Evolutionary conservation across 208 protist species (phyloP).

Genomic region (Wallacemonas sp.): DNA sequence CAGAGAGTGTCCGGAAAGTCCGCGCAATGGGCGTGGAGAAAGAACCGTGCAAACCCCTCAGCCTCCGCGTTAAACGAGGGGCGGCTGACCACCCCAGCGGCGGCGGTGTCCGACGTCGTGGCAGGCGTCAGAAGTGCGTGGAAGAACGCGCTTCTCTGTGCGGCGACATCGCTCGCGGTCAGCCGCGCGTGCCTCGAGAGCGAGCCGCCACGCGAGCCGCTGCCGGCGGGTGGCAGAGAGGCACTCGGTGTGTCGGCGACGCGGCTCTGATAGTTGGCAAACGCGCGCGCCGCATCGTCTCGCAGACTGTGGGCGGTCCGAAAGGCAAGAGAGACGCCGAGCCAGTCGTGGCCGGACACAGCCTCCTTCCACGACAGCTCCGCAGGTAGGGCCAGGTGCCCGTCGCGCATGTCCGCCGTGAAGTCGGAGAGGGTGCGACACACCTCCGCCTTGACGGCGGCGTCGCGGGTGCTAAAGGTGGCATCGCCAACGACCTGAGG

Average conservation of each 20-base stretch:
- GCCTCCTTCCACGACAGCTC: conserved; percentile 8
- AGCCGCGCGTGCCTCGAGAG: neutral
- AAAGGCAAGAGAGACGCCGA: conserved; percentile 5
- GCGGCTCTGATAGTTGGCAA: neutral
- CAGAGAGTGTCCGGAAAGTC: neutral
- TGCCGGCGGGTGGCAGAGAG: no score
- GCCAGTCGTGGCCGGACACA: neutral
- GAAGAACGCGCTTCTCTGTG: neutral
- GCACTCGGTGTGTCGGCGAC: neutral
- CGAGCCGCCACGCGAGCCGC: conserved; percentile 8
- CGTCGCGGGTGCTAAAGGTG: conserved; percentile 20
- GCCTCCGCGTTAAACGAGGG: neutral
- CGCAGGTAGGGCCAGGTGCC: neutral
- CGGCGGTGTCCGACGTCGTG: no score
- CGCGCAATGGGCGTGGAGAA: neutral
- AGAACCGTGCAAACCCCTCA: neutral
- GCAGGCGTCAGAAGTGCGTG: neutral
- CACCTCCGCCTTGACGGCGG: conserved; percentile 34
- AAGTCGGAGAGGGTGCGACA: conserved; percentile 27
- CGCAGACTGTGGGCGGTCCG: neutral
- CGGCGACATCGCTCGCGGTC: neutral
- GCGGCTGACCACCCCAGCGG: no score
- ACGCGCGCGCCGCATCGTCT: neutral
- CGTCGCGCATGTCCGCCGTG: conserved; percentile 9
- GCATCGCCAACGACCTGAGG: neutral